These are phyloP conservation scores for Hypsizygus marmoreus DNA, from an alignment of 768 basidiomycete species.

Conservation along the genomic window DNA sequence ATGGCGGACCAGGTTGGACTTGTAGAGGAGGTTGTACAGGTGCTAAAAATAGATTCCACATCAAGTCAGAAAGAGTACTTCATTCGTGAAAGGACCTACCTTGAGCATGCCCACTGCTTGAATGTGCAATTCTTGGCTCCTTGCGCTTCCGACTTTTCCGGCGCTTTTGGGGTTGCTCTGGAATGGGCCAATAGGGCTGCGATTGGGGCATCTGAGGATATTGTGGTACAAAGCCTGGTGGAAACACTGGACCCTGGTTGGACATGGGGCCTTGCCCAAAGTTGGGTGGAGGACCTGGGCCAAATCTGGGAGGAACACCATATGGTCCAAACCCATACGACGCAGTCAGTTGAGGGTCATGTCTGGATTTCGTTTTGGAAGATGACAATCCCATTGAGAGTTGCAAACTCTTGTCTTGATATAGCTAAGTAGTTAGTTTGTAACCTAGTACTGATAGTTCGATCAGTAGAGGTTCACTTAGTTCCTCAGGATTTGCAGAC, in stretches of 20 bases:
- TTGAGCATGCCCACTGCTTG: background rate
- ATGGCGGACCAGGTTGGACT: background rate
- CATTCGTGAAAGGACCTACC: background rate
- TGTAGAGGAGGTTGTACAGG: background rate
- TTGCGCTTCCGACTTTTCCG: background rate
- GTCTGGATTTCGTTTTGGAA: background rate
- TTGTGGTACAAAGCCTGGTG: slow-evolving; percentile 4
- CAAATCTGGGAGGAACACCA: slow-evolving; percentile 1
- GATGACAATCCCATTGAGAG: slow-evolving; percentile 1
- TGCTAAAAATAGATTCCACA: background rate
- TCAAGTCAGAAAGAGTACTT: background rate
- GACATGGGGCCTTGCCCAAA: slow-evolving; percentile 2
- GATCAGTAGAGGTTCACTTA: too few relatives aligned
- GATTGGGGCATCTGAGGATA: slow-evolving; percentile 13
- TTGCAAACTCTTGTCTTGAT: too few relatives aligned
- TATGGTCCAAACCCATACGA: background rate
- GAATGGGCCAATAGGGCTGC: slow-evolving; percentile 1
- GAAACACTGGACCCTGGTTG: slow-evolving; percentile 3
- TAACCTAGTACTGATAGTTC: too few relatives aligned
- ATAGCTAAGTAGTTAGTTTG: too few relatives aligned
- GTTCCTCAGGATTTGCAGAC: too few relatives aligned
- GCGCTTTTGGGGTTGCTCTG: slow-evolving; percentile 4
- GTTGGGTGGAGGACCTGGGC: background rate
- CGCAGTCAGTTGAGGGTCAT: background rate
- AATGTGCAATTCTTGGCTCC: slow-evolving; percentile 2